Evolutionary conservation across 2,329 filamentous ascomycete genomes (phyloP).

Genomic region (Sclerotinia sclerotiorum): DNA sequence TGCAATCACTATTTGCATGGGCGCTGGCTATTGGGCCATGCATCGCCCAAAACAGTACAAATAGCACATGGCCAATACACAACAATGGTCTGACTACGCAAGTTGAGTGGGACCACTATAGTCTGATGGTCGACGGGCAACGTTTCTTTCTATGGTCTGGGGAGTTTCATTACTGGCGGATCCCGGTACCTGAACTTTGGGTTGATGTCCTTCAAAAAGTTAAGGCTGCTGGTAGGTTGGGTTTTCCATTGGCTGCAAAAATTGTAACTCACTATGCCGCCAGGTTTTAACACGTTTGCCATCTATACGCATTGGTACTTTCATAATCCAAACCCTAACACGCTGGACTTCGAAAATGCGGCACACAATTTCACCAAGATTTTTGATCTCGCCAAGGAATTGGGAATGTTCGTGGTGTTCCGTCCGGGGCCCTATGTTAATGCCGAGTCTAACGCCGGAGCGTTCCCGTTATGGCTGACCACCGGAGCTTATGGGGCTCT

Average conservation of each 20-base stretch:
- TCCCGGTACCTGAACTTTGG: constrained; percentile 61
- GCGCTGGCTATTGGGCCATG: constrained; percentile 13
- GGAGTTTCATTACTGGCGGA: constrained; percentile 52
- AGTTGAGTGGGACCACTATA: constrained; percentile 23
- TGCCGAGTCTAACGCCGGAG: constrained; percentile 61
- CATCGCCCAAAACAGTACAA: constrained; percentile 16
- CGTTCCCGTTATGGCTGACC: constrained; percentile 61
- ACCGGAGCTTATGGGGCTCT: constrained; percentile 57
- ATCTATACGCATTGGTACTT: constrained; percentile 76
- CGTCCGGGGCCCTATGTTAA: constrained; percentile 68
- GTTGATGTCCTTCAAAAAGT: constrained; percentile 80
- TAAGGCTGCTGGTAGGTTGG: constrained; percentile 56
- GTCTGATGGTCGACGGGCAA: constrained; percentile 19
- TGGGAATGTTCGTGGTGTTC: constrained; percentile 74
- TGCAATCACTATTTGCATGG: constrained; percentile 11
- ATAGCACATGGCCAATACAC: constrained; percentile 18
- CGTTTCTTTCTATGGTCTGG: constrained; percentile 20
- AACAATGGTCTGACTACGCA: constrained; percentile 22
- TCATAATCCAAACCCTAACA: constrained; percentile 59
- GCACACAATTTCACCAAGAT: constrained; percentile 62
- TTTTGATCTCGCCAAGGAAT: constrained; percentile 69
- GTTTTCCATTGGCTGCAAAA: too few species aligned
- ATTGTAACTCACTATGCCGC: too few species aligned
- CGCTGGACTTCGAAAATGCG: constrained; percentile 64
- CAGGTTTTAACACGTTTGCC: constrained; percentile 67